These are phyloP conservation scores for Boletus coffeatus DNA, from an alignment of 1,284 basidiomycete genomes.

Conservation along the genomic window DNA sequence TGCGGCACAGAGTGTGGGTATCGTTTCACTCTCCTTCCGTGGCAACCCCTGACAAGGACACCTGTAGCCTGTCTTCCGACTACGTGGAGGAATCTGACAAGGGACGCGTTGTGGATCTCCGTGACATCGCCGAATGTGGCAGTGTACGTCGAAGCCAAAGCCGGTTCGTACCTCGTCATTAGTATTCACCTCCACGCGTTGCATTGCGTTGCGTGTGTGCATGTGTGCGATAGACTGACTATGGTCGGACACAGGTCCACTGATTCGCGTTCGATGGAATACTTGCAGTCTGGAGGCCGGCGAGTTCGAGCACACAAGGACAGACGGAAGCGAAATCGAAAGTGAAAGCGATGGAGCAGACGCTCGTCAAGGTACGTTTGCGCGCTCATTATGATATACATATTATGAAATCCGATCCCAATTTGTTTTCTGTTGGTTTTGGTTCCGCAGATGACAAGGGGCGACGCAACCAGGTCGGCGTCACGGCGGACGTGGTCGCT, in stretches of 20 bases:
- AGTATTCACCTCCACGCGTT: background rate
- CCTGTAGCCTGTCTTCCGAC: conserved; percentile 10
- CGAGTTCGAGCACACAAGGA: background rate
- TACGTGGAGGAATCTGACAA: conserved; percentile 2
- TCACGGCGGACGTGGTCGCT: conserved; percentile 3
- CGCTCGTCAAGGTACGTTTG: conserved; percentile 12
- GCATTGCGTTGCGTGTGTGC: background rate
- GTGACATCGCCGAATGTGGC: conserved; percentile 6
- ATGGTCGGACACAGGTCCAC: conserved; percentile 5
- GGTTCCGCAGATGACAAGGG: background rate
- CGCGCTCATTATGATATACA: background rate
- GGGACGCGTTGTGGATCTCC: background rate
- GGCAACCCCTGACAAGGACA: background rate
- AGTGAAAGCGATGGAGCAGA: background rate
- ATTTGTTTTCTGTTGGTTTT: background rate
- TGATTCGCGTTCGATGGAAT: background rate
- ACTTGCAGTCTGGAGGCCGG: background rate
- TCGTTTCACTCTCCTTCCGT: background rate
- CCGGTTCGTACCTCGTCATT: conserved; percentile 9
- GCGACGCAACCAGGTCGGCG: background rate
- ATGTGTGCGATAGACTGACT: background rate
- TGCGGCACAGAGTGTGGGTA: background rate
- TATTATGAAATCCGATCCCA: background rate
- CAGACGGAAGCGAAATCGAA: background rate
- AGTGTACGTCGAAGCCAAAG: conserved; percentile 4